Evolutionary conservation across 2,329 filamentous ascomycete genomes (phyloP), one percentile per base, ranked within the genome.

Genomic region (Xylariaceae sp.): DNA sequence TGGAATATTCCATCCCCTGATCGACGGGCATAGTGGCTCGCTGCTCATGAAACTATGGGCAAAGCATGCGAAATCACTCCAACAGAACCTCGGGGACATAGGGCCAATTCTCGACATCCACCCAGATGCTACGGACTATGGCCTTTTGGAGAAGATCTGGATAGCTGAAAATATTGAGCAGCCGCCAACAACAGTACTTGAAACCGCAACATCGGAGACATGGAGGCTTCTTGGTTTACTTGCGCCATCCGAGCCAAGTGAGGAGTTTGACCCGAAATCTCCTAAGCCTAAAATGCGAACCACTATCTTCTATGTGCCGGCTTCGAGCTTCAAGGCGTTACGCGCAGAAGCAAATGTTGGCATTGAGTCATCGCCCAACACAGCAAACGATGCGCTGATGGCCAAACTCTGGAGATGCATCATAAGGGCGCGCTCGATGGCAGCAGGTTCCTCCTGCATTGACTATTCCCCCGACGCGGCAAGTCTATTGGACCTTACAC

Each of bases 381-480:
- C 37, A 6, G 48, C 36, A 12, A 51, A 51, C n/a, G 48, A 51
- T 14, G 48, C 48, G 5, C 14, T 51, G 9, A 51, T 51, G 48
- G 48, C 48, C 17, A 51, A 41, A 29, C 48, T 51, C 26, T 51
- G 48, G 48, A 40, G 48, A 9, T 51, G 48, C 19, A 43, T 51
- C 26, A 51, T 43, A 26, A 51, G 41, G 12, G 48, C 48, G 31
- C 48, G 48, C 9, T 31, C 26, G 37, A 11, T 17, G 14, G 37
- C 37, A 29, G 48, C 48, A 31, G 26, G 28, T 6, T 14, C 26
- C 14, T 41, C 36, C 3, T 40, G 28, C 12, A 17, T 16, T 26
- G 48, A 51, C 17, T 51, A 51, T 41, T 23, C 6, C 4, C 48
- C 48, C 17, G 39, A 43, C 19, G 40, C 17, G 26, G 41, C 28